These are phyloP conservation scores for Trichoderma sp. DNA, from an alignment of 2,329 filamentous ascomycete species.

Conservation along the genomic window DNA sequence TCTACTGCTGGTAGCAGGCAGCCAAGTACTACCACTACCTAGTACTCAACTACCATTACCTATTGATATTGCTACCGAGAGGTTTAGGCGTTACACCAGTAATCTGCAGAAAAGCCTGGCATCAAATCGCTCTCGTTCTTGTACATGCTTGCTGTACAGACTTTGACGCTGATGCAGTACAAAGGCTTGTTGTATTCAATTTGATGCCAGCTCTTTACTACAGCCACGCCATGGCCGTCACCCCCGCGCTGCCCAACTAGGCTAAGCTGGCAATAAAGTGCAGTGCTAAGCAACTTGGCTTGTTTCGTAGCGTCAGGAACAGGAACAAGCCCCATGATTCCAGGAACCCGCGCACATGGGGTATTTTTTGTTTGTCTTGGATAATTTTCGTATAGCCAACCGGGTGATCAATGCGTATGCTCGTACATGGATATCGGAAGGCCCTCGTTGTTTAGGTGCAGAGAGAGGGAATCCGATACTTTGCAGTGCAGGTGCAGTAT, in stretches of 20 bases:
- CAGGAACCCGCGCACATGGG: neutral
- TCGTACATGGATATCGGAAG: neutral
- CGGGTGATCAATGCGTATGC: neutral
- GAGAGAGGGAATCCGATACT: neutral
- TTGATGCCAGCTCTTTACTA: neutral
- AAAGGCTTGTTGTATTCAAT: neutral
- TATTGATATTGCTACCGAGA: neutral
- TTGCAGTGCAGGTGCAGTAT: neutral
- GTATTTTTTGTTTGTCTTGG: neutral
- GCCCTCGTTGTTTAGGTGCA: neutral
- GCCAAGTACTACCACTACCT: neutral
- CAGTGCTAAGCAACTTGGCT: slow-evolving; percentile 5
- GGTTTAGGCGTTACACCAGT: neutral
- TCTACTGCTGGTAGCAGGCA: neutral
- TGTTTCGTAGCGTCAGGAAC: slow-evolving; percentile 17
- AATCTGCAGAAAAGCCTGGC: neutral
- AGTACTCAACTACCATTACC: neutral
- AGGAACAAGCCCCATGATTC: neutral
- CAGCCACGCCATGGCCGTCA: neutral
- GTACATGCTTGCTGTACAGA: neutral
- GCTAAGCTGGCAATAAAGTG: neutral
- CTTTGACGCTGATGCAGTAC: neutral
- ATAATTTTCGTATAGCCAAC: neutral
- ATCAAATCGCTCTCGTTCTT: neutral
- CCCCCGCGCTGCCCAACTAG: neutral